Evolutionary conservation across 306 rosid species (phyloP), one percentile per base, ranked within the genome.

Genomic region (Lablab purpureus): DNA sequence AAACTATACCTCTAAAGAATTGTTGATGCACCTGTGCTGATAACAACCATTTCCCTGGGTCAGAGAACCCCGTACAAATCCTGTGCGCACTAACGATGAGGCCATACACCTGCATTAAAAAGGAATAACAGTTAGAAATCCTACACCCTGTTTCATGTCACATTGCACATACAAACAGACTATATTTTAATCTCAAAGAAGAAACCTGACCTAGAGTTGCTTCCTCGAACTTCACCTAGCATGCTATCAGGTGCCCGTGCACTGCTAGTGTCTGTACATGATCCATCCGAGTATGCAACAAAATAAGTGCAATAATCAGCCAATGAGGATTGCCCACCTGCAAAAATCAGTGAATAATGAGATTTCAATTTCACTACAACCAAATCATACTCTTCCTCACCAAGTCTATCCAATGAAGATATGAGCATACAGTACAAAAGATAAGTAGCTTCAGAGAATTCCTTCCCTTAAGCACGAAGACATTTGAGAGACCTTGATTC

Each of bases 251-350:
- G 99, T 85, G 94, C 78, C n/a, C 97, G 91, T 25, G 99, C 98
- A 84, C 98, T 85, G 80, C 89, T 91, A 68, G 91, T 80, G 81
- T 96, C 97, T 36, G 98, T 96, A 83, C 99, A 96, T 50, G 99
- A 96, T 54, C 99, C 99, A 69, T 96, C 98, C 63, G 97, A 96
- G 85, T 96, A 96, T 11, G 99, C 94, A 32, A 96, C 98, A 59
- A 91, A 91, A 82, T 91, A 96, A n/a, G 99, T 93, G 84, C 99
- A 96, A 87, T 96, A 96, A 86, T 96, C 99, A 64, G 99, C 99
- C 88, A 96, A 87, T 55, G 96, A 89, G 23, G 99, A 96, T 79
- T 96, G 99, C n/a, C 99, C 99, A 76, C 99, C 99, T 96, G 87
- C 46, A 87, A 81, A 10, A 65, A 43, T 66, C 77, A 84, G 80